Conservation (phyloP, 2,329 filamentous ascomycete species). For the Monilinia laxa region DNA sequence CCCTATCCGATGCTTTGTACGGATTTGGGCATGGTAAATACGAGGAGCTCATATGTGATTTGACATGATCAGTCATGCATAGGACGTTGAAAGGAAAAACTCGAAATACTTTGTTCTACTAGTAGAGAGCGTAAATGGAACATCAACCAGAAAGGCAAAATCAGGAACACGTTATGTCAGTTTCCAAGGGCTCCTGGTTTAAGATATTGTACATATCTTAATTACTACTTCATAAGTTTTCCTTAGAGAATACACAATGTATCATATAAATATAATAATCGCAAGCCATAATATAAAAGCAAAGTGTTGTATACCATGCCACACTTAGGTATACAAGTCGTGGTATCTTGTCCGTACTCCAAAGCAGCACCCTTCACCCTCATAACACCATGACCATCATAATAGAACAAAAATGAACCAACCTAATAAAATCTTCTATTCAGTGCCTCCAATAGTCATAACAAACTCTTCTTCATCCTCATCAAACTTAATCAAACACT, state of each 20-base stretch:
- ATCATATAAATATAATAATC: constrained; percentile 9
- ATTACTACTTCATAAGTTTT: constrained; percentile 9
- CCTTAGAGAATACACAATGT: constrained; percentile 3
- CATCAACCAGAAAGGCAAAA: background rate
- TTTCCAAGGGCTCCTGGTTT: background rate
- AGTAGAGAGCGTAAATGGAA: background rate
- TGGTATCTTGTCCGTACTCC: constrained; percentile 19
- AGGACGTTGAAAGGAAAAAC: background rate
- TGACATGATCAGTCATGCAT: too few relatives aligned
- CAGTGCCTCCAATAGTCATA: constrained; percentile 45
- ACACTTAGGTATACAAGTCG: constrained; percentile 11
- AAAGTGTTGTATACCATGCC: constrained; percentile 9
- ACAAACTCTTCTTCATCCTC: constrained; percentile 56
- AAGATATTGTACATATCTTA: background rate
- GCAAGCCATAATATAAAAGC: background rate
- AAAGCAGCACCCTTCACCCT: background rate
- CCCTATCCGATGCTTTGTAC: background rate
- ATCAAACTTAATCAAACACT: constrained; percentile 39
- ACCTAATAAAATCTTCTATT: background rate
- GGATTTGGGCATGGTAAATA: background rate
- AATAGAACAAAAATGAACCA: background rate
- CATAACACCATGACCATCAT: constrained; percentile 16
- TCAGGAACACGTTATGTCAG: background rate
- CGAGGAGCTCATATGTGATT: background rate
- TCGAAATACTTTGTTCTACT: background rate